Evolutionary conservation across 192 early-diverging fungal species (phyloP), one percentile per base, ranked within the genome.

Genomic region (Funneliformis mosseae): DNA sequence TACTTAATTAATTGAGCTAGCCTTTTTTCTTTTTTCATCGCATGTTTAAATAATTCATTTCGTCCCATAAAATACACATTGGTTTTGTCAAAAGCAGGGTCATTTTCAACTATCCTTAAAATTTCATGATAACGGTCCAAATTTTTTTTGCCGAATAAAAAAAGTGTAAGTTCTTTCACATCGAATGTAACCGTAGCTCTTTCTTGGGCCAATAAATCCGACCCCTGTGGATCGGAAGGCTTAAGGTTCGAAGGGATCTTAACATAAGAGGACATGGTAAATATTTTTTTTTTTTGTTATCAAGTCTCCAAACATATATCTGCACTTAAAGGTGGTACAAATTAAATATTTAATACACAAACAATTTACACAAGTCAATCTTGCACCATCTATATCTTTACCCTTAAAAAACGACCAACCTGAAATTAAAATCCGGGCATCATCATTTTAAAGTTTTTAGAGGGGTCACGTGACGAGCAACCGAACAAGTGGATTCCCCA

Each of bases 71-170:
- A 95, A 84, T 93, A 94, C 67, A 89, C 84, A 48, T 93, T 80
- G 10, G 88, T 90, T 83, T 94, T 88, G 74, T 90, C 88, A 79
- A 96, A 94, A 18, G 88, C 89, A 5, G 91, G 90, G 80, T 96
- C 94, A 60, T 86, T 88, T 45, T 91, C 88, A 67, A 95, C 79
- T n/a, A 94, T 79, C 8, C 82, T 78, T n/a, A 92, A 85, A 10
- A 95, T 82, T 79, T 89, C 91, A 81, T 87, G 76, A 77, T 88
- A 81, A 50, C 85, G 85, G 7, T 83, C 81, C 16, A 94, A 87
- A 82, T 88, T 86, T n/a, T 93, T 86, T 21, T 90, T 83, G 61
- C 90, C 92, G 39, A 92, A 88, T 73, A 95, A 88, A 76, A 92
- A 90, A 79, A 83, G 81, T 71, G 92, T 87, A 81, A 96, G 89